Conservation (phyloP, 2,329 filamentous ascomycete species). For the Exophiala xenobiotica region DNA sequence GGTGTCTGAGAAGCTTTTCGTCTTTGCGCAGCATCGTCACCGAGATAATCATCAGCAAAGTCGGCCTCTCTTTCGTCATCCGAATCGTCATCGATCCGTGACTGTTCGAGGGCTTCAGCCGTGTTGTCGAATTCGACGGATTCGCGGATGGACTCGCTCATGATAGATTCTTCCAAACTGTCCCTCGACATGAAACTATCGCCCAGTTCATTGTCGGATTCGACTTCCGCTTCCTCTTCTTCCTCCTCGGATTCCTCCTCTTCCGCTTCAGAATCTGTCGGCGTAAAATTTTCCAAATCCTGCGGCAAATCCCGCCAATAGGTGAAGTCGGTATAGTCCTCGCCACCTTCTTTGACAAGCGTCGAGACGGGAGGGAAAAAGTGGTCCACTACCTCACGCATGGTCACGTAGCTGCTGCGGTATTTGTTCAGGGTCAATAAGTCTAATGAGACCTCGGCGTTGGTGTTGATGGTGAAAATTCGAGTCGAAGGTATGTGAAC, state of each 20-base stretch:
- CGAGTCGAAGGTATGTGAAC: constrained; percentile 92
- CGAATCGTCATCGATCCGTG: constrained; percentile 38
- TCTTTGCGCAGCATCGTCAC: constrained; percentile 6
- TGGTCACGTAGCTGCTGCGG: constrained; percentile 94
- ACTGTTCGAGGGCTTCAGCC: constrained; percentile 16
- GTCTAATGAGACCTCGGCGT: constrained; percentile 91
- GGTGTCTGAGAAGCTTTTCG: constrained; percentile 2
- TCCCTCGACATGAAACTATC: constrained; percentile 59
- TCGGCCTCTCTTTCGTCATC: constrained; percentile 43
- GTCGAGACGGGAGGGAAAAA: constrained; percentile 93
- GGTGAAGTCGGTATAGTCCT: constrained; percentile 94
- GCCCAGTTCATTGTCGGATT: constrained; percentile 46
- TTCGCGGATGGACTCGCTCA: constrained; percentile 52
- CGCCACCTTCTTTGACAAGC: constrained; percentile 82
- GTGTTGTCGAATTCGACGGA: constrained; percentile 39
- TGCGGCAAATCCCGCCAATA: constrained; percentile 89
- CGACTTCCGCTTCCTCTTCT: constrained; percentile 48
- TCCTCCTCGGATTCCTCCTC: constrained; percentile 48
- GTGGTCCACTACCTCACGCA: constrained; percentile 95
- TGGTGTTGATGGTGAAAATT: constrained; percentile 98
- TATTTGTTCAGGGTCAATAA: constrained; percentile 88
- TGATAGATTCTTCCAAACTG: constrained; percentile 47
- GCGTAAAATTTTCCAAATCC: constrained; percentile 84
- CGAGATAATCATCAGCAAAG: constrained; percentile 28
- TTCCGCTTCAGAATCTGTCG: constrained; percentile 66